Evolutionary conservation across 1,284 basidiomycete species (phyloP).

Genomic region (Hemileia vastatrix): DNA sequence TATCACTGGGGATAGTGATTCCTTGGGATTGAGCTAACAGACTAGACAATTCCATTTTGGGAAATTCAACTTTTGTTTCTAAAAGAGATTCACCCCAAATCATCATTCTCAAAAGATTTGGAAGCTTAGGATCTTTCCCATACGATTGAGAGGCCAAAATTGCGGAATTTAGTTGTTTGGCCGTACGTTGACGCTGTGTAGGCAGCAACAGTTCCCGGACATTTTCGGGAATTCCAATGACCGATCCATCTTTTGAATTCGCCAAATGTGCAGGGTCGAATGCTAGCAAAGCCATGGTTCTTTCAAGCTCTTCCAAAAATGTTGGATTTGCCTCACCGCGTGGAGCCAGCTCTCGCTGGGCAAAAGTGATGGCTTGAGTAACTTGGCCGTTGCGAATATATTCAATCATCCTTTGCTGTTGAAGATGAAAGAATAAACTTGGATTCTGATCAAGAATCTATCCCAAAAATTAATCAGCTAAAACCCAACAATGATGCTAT

Average conservation of each 20-base stretch:
- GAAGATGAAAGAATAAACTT: slow-evolving; percentile 77
- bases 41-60: slow-evolving; percentile 25
- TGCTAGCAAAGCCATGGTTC: slow-evolving; percentile 88
- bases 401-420: slow-evolving; percentile 91
- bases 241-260: slow-evolving; percentile 26
- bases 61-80: slow-evolving; percentile 43
- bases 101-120: slow-evolving; percentile 71
- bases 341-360: slow-evolving; percentile 83
- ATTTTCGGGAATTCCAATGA: slow-evolving; percentile 38
- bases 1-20: no score
- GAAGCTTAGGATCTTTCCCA: slow-evolving; percentile 81
- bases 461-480: no score
- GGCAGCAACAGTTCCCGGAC: slow-evolving; percentile 58
- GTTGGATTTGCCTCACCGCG: slow-evolving; percentile 89
- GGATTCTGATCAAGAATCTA: slow-evolving; percentile 93
- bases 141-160: slow-evolving; percentile 85
- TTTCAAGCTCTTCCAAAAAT: slow-evolving; percentile 80
- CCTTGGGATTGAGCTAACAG: slow-evolving; percentile 5
- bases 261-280: slow-evolving; percentile 62
- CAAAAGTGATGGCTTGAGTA: slow-evolving; percentile 73
- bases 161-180: slow-evolving; percentile 81
- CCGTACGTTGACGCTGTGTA: slow-evolving; percentile 80
- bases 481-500: no score
- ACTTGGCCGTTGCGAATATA: slow-evolving; percentile 74
- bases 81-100: slow-evolving; percentile 78